Evolutionary conservation across 306 rosid species (phyloP).

Genomic region (Hylodesmum podocarpum): DNA sequence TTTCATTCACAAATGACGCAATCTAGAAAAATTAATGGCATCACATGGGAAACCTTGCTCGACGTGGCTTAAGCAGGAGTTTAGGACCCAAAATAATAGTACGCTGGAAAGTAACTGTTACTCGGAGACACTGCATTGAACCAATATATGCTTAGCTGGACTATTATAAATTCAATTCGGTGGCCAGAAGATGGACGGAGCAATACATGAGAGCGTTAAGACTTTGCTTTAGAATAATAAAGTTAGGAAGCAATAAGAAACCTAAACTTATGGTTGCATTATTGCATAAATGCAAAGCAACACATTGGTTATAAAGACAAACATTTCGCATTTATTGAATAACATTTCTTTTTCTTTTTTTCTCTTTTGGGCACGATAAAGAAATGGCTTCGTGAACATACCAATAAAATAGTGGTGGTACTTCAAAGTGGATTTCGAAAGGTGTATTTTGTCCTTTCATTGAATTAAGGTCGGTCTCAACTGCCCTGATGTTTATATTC

Average conservation of each 20-base stretch:
- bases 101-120: neutral
- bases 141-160: slow-evolving; percentile 12
- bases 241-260: neutral
- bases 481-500: neutral
- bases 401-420: neutral
- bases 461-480: neutral
- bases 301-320: neutral
- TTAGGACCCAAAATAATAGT: neutral
- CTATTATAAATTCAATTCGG: slow-evolving; percentile 14
- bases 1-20: too few relatives aligned
- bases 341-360: neutral
- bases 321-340: neutral
- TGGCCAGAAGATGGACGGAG: neutral
- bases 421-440: neutral
- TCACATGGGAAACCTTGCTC: neutral
- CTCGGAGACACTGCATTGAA: neutral
- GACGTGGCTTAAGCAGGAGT: neutral
- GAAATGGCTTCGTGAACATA: neutral
- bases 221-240: neutral
- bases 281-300: neutral
- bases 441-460: neutral
- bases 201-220: neutral
- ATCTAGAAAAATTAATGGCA: neutral
- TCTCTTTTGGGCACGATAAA: neutral
- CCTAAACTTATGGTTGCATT: neutral